Percentiles rank a stretch among this genome's conserved stretches.
Evolutionary conservation across 306 rosid genomes (phyloP).

Genomic region (Acacia crassicarpa): DNA sequence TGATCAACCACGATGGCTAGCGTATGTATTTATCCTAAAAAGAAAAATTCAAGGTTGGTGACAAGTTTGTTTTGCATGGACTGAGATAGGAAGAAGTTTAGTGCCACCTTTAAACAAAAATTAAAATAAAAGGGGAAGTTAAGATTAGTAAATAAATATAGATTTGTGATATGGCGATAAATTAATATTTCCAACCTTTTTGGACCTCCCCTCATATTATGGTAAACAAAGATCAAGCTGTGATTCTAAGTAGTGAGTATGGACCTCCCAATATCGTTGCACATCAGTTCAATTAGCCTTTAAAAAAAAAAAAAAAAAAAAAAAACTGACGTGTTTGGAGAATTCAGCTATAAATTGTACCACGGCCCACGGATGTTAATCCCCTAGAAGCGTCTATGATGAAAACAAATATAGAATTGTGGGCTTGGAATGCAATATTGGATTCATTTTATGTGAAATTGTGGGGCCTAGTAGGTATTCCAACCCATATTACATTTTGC

Average conservation of each 20-base stretch:
- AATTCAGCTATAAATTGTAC: not conserved
- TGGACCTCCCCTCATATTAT: no score
- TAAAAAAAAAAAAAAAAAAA: rapidly evolving
- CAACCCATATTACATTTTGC: not conserved
- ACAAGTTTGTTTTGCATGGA: not conserved
- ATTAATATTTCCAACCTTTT: not conserved
- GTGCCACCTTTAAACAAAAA: no score
- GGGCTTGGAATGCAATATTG: not conserved
- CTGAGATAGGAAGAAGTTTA: not conserved
- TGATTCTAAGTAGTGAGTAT: no score
- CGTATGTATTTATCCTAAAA: not conserved
- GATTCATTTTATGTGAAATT: not conserved
- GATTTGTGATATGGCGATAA: not conserved
- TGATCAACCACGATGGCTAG: not conserved
- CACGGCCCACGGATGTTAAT: no score
- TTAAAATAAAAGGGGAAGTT: not conserved
- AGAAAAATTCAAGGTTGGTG: not conserved
- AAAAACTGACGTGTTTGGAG: not conserved
- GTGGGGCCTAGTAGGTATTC: not conserved
- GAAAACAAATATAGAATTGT: not conserved
- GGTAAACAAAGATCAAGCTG: no score
- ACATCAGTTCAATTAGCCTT: not conserved
- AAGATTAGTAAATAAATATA: not conserved
- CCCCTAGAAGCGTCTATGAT: not conserved
- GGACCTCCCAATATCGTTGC: not conserved